These are phyloP conservation scores for Curvularia hawaiiensis DNA, from an alignment of 2,329 filamentous ascomycete genomes.

Conservation along the genomic window DNA sequence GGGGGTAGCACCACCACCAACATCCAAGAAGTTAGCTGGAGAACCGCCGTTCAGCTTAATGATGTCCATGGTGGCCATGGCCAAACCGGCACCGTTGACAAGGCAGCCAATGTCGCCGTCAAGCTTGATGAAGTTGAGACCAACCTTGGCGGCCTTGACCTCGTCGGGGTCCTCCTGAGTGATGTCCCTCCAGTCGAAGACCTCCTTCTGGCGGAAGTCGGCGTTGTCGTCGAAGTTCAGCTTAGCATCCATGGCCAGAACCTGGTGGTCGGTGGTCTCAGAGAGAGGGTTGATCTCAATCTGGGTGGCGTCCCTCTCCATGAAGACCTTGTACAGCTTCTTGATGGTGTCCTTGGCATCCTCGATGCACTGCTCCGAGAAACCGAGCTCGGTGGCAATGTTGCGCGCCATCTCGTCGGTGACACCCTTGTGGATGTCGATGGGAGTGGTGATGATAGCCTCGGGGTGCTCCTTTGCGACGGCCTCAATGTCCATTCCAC, in stretches of 20 bases:
- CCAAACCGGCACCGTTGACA: constrained; percentile 97
- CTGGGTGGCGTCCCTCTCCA: constrained; percentile 97
- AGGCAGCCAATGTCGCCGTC: constrained; percentile 99
- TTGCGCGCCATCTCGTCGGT: constrained; percentile 92
- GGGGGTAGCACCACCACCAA: constrained; percentile 95
- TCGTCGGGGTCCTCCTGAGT: constrained; percentile 97
- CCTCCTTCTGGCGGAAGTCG: constrained; percentile 95
- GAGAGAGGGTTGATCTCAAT: constrained; percentile 99
- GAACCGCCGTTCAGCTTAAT: constrained; percentile 98
- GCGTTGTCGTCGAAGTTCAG: constrained; percentile 99
- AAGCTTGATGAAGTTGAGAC: constrained; percentile 99
- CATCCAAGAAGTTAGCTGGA: constrained; percentile 98
- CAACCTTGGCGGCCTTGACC: constrained; percentile 91
- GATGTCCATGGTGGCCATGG: constrained; percentile 99
- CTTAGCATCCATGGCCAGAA: constrained; percentile 99
- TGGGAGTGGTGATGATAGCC: constrained; percentile 90
- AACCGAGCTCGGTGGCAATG: constrained; percentile 91
- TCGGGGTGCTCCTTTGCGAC: constrained; percentile 98
- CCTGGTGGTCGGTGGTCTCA: constrained; percentile 97
- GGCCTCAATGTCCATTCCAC: constrained; percentile 98
- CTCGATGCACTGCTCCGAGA: constrained; percentile 96
- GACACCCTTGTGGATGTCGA: constrained; percentile 93
- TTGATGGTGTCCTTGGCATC: constrained; percentile 96
- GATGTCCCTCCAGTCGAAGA: constrained; percentile 92
- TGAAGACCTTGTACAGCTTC: constrained; percentile 99